phyloP scores from a whole-genome alignment of 768 basidiomycete species.

The Mycena indigotica region DNA sequence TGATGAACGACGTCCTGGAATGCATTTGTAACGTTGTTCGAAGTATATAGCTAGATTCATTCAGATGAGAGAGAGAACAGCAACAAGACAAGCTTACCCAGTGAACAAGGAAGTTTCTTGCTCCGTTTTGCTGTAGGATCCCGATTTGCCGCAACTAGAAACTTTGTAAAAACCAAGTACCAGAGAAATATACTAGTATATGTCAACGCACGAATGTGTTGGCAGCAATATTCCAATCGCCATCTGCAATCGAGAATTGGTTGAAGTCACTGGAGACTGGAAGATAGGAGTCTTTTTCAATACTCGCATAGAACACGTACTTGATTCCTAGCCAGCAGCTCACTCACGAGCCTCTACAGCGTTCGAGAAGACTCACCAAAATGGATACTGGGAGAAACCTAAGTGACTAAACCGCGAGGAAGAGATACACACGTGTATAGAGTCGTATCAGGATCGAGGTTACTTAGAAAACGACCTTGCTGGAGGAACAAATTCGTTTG shows the following conservation, averaged over 20 bases:
- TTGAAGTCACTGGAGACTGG: constrained; percentile 12
- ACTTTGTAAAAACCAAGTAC: neutral
- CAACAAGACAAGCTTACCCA: constrained; percentile 7
- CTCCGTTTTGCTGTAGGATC: constrained; percentile 21
- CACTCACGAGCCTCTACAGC: neutral
- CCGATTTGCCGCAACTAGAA: constrained; percentile 18
- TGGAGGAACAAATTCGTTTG: constrained; percentile 24
- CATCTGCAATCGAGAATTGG: constrained; percentile 15
- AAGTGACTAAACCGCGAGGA: neutral
- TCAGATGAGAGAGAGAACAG: neutral
- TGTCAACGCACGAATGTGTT: constrained; percentile 15
- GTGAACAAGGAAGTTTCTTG: constrained; percentile 24
- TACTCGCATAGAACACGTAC: too few species aligned
- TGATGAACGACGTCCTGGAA: constrained; percentile 20
- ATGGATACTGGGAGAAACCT: constrained; percentile 5
- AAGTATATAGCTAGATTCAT: constrained; percentile 12
- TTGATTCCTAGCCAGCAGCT: constrained; percentile 25
- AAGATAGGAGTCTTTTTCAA: too few species aligned
- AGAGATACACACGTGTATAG: constrained; percentile 15
- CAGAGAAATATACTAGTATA: neutral
- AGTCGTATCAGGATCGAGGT: constrained; percentile 21
- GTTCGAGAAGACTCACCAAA: constrained; percentile 14
- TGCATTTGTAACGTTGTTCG: constrained; percentile 12
- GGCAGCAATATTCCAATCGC: constrained; percentile 19
- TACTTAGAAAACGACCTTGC: constrained; percentile 22